These are phyloP conservation scores for Monilinia fructicola DNA, from an alignment of 2,329 filamentous ascomycete genomes.

Conservation along the genomic window DNA sequence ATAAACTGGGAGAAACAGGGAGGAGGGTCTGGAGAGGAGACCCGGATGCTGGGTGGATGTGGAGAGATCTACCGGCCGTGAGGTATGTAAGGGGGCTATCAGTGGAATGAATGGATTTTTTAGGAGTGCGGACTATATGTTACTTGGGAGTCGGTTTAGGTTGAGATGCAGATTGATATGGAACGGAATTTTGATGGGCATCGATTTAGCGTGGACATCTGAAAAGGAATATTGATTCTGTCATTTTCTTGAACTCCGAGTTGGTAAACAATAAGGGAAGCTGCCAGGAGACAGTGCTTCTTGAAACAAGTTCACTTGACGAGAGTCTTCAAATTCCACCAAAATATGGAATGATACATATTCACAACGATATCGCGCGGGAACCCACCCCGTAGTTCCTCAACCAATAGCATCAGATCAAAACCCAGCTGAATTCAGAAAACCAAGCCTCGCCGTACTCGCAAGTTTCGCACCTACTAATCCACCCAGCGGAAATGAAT, in stretches of 20 bases:
- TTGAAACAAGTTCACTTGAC: not conserved
- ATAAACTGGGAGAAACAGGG: not conserved
- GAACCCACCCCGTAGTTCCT: too few species aligned
- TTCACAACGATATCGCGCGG: too few species aligned
- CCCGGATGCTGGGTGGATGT: not conserved
- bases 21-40: not conserved
- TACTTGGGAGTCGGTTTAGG: not conserved
- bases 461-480: not conserved
- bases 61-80: conserved; percentile 2
- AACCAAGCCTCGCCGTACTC: not conserved
- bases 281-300: not conserved
- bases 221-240: not conserved
- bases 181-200: not conserved
- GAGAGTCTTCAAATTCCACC: too few species aligned
- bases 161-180: not conserved
- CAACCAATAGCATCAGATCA: too few species aligned
- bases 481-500: not conserved
- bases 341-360: too few species aligned
- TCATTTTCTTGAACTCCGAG: not conserved
- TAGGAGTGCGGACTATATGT: not conserved
- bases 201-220: not conserved
- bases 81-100: conserved; percentile 11
- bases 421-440: not conserved
- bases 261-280: not conserved
- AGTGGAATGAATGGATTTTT: not conserved